Percentiles rank a stretch among this genome's conserved stretches.
phyloP scores from a whole-genome alignment of 139 green algal species.

The Auxenochlorella pyrenoidosa region DNA sequence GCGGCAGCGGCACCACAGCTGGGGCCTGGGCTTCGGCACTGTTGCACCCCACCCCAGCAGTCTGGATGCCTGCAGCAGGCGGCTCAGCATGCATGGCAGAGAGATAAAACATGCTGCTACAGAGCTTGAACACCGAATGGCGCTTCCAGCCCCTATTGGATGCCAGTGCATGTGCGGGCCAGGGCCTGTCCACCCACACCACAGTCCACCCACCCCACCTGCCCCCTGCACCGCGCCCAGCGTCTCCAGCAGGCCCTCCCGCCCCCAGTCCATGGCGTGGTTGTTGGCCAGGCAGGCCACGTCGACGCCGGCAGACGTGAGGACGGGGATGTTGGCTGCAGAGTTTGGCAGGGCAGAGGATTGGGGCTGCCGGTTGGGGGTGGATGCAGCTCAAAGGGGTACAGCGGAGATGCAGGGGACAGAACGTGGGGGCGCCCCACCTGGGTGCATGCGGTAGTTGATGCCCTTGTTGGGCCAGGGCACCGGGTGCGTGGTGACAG shows the following conservation, averaged over 20 bases:
- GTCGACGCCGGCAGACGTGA: conserved; percentile 7
- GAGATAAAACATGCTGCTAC: no score
- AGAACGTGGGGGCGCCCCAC: no score
- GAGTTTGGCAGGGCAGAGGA: neutral
- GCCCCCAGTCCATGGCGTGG: conserved; percentile 27
- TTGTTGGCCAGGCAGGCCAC: conserved; percentile 41
- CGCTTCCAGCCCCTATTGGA: no score
- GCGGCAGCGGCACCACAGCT: neutral
- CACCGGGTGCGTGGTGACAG: neutral
- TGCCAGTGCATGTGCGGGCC: neutral
- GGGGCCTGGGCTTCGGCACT: neutral
- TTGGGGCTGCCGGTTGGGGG: no score
- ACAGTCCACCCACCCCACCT: neutral
- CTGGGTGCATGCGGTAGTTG: conserved; percentile 38
- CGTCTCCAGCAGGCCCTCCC: conserved; percentile 20
- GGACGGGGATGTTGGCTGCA: conserved; percentile 21
- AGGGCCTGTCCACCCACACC: no score
- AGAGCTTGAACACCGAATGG: no score
- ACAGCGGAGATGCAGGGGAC: no score
- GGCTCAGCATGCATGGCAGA: no score
- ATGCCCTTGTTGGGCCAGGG: conserved; percentile 34
- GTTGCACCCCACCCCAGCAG: neutral
- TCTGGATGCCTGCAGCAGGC: conserved; percentile 19
- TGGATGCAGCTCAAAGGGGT: no score
- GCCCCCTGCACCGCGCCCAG: conserved; percentile 11